Conservation (phyloP, 208 protist genomes). For the Leishmania braziliensis region DNA sequence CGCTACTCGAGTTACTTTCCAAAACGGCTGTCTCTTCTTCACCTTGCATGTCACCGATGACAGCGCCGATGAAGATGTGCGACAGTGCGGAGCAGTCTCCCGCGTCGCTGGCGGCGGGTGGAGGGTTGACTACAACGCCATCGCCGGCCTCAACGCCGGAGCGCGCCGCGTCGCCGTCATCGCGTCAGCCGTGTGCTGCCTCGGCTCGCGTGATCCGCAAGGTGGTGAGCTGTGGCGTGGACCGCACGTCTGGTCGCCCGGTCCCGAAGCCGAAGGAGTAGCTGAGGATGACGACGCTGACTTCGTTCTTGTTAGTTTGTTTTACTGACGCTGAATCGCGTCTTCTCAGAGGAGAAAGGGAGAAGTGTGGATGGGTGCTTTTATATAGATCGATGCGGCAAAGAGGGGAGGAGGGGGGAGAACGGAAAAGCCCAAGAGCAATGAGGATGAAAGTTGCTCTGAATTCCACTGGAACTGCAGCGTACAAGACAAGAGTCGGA, state of each 20-base stretch:
- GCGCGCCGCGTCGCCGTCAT: not conserved
- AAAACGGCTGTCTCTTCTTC: not conserved
- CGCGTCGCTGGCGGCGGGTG: not conserved
- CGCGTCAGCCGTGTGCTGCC: not conserved
- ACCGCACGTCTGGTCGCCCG: slow-evolving; percentile 54
- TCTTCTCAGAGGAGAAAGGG: not conserved
- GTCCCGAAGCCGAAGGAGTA: slow-evolving; percentile 24
- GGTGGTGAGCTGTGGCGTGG: slow-evolving; percentile 47
- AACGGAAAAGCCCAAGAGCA: not conserved
- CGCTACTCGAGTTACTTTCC: slow-evolving; percentile 16
- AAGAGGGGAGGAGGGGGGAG: not conserved
- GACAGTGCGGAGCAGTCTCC: slow-evolving; percentile 3
- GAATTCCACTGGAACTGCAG: not conserved
- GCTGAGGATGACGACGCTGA: not conserved
- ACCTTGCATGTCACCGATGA: slow-evolving; percentile 7
- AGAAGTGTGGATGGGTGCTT: not conserved
- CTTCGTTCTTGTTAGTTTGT: not conserved
- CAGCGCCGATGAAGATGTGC: slow-evolving; percentile 2
- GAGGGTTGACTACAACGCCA: not conserved
- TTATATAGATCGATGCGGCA: not conserved
- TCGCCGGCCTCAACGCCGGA: slow-evolving; percentile 9
- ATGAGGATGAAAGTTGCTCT: not conserved
- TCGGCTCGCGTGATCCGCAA: slow-evolving; percentile 6
- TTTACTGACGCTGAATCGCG: not conserved
- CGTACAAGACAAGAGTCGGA: too few relatives aligned